Conservation (phyloP, 805 yeast species). For the Torulaspora quercuum region DNA sequence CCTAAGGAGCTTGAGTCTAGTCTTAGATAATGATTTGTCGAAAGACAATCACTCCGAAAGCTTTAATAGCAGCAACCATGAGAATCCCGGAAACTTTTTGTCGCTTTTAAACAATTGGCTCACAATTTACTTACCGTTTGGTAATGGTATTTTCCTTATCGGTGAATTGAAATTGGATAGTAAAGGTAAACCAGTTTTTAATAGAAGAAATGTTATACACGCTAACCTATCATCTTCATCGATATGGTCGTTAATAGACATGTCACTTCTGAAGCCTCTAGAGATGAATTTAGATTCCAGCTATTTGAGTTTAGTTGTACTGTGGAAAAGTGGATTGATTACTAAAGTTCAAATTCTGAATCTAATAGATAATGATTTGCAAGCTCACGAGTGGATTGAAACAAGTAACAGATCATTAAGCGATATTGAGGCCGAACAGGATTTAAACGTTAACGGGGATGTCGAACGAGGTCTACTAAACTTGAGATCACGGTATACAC, state of each 20-base stretch:
- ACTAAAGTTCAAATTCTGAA: constrained; percentile 43
- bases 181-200: constrained; percentile 17
- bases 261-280: constrained; percentile 26
- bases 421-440: constrained; percentile 41
- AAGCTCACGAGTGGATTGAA: constrained; percentile 30
- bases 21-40: constrained; percentile 24
- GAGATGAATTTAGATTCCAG: constrained; percentile 20
- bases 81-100: constrained; percentile 37
- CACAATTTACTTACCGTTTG: constrained; percentile 42
- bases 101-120: constrained; percentile 35
- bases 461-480: constrained; percentile 46
- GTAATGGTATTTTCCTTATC: constrained; percentile 43
- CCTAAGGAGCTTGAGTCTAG: constrained; percentile 16
- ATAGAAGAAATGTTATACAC: constrained; percentile 17
- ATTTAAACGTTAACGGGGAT: constrained; percentile 46
- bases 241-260: constrained; percentile 34
- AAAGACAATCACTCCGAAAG: constrained; percentile 16
- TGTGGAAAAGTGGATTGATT: constrained; percentile 65
- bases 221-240: constrained; percentile 31
- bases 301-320: constrained; percentile 39
- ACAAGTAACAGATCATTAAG: constrained; percentile 26
- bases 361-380: constrained; percentile 27
- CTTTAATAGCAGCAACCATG: constrained; percentile 20
- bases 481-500: constrained; percentile 49
- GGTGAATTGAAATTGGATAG: constrained; percentile 32